Conservation (phyloP, 1,284 basidiomycete genomes). For the Leccinum pallidistipes region DNA sequence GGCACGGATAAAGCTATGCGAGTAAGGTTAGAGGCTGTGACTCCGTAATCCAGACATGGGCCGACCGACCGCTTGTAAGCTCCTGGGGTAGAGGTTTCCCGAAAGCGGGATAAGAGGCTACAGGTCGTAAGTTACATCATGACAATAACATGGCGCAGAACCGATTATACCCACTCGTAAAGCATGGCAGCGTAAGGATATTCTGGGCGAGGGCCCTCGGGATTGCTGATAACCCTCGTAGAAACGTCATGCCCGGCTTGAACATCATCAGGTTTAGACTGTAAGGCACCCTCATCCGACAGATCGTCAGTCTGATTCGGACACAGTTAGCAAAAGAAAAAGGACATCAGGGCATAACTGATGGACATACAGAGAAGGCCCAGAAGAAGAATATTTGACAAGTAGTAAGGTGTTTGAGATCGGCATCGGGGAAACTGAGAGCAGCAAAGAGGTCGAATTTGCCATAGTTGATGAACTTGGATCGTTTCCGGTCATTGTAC, state of each 20-base stretch:
- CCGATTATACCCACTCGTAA: slow-evolving; percentile 35
- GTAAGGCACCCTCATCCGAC: slow-evolving; percentile 44
- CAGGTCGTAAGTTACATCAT: slow-evolving; percentile 15
- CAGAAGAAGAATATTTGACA: slow-evolving; percentile 47
- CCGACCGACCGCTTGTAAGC: slow-evolving; percentile 37
- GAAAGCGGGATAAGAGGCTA: slow-evolving; percentile 40
- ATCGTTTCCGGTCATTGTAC: slow-evolving; percentile 35
- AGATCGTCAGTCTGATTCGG: slow-evolving; percentile 41
- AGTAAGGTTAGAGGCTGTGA: slow-evolving; percentile 4
- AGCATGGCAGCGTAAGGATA: slow-evolving; percentile 45
- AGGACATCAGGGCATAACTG: neutral
- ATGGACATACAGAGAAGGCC: slow-evolving; percentile 43
- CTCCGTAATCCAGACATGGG: neutral
- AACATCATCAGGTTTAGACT: slow-evolving; percentile 41
- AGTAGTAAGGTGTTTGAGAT: slow-evolving; percentile 43
- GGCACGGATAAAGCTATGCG: slow-evolving; percentile 39
- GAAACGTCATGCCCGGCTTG: slow-evolving; percentile 39
- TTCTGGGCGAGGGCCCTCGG: slow-evolving; percentile 35
- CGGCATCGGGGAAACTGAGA: slow-evolving; percentile 45
- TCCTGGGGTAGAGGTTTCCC: slow-evolving; percentile 39
- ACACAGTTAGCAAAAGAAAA: slow-evolving; percentile 8
- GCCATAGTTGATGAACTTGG: slow-evolving; percentile 38
- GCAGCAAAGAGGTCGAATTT: slow-evolving; percentile 46
- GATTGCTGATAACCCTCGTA: slow-evolving; percentile 33
- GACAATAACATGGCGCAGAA: neutral